Conservation (phyloP, 352 stramenopile genomes). For the Albugo laibachii region DNA sequence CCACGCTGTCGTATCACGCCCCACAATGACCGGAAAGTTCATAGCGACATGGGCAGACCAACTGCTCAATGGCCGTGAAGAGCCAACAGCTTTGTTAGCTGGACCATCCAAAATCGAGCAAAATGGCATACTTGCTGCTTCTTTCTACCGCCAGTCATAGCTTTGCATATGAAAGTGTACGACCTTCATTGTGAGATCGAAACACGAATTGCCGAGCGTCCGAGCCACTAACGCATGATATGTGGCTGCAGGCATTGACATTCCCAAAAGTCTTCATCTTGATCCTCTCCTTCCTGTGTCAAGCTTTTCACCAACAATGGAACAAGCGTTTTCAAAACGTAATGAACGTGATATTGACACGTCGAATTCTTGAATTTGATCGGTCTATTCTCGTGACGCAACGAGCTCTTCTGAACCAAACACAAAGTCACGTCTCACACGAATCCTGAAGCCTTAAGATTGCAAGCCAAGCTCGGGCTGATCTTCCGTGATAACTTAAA, state of each 20-base stretch:
- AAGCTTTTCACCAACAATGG: slow-evolving; percentile 86
- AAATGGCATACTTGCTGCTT: slow-evolving; percentile 95
- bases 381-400: slow-evolving; percentile 21
- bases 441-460: slow-evolving; percentile 96
- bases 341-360: slow-evolving; percentile 80
- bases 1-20: slow-evolving; percentile 94
- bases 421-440: slow-evolving; percentile 93
- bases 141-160: slow-evolving; percentile 87
- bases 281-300: slow-evolving; percentile 88
- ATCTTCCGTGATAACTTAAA: slow-evolving; percentile 85
- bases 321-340: slow-evolving; percentile 71
- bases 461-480: slow-evolving; percentile 84
- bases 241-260: slow-evolving; percentile 87
- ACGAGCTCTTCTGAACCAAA: slow-evolving; percentile 81
- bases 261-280: slow-evolving; percentile 90
- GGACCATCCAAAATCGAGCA: slow-evolving; percentile 90
- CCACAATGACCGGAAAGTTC: slow-evolving; percentile 80
- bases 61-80: slow-evolving; percentile 84
- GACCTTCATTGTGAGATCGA: slow-evolving; percentile 86
- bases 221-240: slow-evolving; percentile 86
- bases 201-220: slow-evolving; percentile 84
- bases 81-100: slow-evolving; percentile 76
- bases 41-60: slow-evolving; percentile 83
- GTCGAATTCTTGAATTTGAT: slow-evolving; percentile 21
- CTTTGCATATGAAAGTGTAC: slow-evolving; percentile 89